Conservation (phyloP, 2,329 filamentous ascomycete genomes). For the Diaporthe sp. region DNA sequence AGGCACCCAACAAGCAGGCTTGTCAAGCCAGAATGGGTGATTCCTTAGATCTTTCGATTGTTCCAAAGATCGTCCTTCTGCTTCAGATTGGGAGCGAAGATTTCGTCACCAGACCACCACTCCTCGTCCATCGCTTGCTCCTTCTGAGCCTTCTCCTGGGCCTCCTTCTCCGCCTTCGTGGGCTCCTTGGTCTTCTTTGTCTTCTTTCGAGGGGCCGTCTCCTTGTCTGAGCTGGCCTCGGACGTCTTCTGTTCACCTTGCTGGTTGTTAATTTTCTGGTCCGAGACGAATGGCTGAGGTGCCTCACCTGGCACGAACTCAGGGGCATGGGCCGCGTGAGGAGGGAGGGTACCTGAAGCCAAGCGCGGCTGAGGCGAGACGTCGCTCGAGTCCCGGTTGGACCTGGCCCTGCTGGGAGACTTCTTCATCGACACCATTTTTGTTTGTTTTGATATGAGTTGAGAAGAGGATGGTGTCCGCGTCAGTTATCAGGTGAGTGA, state of each 20-base stretch:
- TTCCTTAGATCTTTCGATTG: neutral
- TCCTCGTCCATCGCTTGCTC: neutral
- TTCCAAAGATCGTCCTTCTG: neutral
- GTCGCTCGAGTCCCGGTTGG: neutral
- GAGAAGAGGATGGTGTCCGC: neutral
- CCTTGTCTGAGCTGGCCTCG: neutral
- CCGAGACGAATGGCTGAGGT: too few relatives aligned
- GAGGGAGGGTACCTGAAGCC: neutral
- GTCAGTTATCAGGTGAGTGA: neutral
- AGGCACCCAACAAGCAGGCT: neutral
- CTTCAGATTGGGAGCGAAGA: neutral
- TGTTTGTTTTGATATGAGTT: neutral
- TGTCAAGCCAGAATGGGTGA: too few relatives aligned
- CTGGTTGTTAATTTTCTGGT: neutral
- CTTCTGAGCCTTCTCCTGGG: neutral
- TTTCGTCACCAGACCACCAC: constrained; percentile 14
- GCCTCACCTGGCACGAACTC: constrained; percentile 16
- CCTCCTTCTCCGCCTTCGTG: neutral
- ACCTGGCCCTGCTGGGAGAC: neutral
- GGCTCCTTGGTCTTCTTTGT: neutral
- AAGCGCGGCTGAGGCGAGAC: neutral
- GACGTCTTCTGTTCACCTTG: constrained; percentile 3
- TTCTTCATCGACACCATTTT: neutral
- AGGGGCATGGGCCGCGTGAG: neutral
- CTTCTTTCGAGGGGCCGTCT: neutral